These are phyloP conservation scores for Gossypium lobatum DNA, from an alignment of 441 rosid genomes.

Conservation along the genomic window DNA sequence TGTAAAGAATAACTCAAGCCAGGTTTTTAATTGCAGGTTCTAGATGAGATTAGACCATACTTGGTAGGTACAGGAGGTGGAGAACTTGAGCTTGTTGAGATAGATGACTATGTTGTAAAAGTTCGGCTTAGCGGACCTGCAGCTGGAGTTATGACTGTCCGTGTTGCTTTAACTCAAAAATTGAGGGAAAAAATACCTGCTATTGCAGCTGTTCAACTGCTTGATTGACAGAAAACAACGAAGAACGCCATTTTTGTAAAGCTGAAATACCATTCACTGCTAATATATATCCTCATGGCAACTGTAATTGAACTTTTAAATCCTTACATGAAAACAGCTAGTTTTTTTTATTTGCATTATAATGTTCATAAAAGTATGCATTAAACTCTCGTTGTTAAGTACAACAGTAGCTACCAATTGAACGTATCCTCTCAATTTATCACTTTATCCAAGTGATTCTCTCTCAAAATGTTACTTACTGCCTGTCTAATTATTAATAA, in stretches of 20 bases:
- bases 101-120: slow-evolving; percentile 45
- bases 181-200: slow-evolving; percentile 59
- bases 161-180: slow-evolving; percentile 63
- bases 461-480: background rate
- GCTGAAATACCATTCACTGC: background rate
- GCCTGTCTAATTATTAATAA: slow-evolving; percentile 10
- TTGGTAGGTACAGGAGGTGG: slow-evolving; percentile 69
- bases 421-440: background rate
- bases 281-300: background rate
- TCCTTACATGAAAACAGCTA: background rate
- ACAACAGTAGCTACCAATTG: background rate
- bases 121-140: slow-evolving; percentile 64
- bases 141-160: slow-evolving; percentile 66
- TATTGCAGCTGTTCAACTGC: slow-evolving; percentile 55
- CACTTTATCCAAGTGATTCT: background rate
- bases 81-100: slow-evolving; percentile 49
- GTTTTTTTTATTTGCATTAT: background rate
- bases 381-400: background rate
- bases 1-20: background rate
- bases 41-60: slow-evolving; percentile 62
- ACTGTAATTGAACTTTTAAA: background rate
- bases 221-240: slow-evolving; percentile 36
- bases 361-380: background rate
- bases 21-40: slow-evolving; percentile 35
- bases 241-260: slow-evolving; percentile 1